Evolutionary conservation across 164 flowering plant species (phyloP).

Genomic region (Nelumbo lutea): DNA sequence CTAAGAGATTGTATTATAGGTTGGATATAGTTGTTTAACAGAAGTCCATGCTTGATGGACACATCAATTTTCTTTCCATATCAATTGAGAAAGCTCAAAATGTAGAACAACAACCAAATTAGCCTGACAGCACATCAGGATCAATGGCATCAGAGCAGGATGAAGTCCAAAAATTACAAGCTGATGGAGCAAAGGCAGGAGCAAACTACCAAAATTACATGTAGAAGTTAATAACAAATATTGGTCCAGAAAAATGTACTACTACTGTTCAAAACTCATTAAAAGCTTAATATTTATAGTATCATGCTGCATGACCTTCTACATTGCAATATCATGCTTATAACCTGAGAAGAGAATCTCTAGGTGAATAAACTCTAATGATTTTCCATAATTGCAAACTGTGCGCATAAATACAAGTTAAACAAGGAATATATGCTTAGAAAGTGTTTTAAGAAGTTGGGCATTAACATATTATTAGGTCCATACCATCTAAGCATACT

Average conservation of each 20-base stretch:
- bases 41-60: background rate
- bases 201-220: background rate
- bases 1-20: constrained; percentile 19
- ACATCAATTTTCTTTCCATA: background rate
- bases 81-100: background rate
- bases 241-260: background rate
- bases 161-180: background rate
- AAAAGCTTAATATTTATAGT: background rate
- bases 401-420: too few species aligned
- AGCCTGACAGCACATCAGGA: background rate
- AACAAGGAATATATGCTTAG: too few species aligned
- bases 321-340: too few species aligned
- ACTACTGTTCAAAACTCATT: background rate
- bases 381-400: too few species aligned
- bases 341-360: too few species aligned
- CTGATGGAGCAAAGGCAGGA: background rate
- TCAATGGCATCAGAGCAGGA: background rate
- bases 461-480: too few species aligned
- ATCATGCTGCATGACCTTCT: too few species aligned
- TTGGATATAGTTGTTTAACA: background rate
- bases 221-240: constrained; percentile 1
- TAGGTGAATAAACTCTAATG: too few species aligned
- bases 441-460: too few species aligned
- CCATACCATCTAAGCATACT: too few species aligned
- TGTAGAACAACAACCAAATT: background rate